Base-by-base conservation (phyloP, 495 filamentous ascomycete genomes). In the Talaromyces wortmannii region DNA sequence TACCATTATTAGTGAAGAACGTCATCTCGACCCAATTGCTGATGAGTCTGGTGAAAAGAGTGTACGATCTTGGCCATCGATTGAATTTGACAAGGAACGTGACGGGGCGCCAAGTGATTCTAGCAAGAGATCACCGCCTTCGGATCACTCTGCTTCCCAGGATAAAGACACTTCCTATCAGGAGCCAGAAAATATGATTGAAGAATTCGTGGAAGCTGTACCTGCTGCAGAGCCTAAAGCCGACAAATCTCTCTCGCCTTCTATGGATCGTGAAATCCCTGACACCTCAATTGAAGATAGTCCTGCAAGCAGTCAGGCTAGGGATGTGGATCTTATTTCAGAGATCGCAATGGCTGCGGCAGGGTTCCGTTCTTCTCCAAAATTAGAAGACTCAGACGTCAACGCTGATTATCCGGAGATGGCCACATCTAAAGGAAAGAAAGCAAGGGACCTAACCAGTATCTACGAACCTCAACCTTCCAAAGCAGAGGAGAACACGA, bases 361-460 rank as follows among this genome's bases (percentile, higher is more conserved):
- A 32, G 42, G 49, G 7, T 56, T 44, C 30, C n/a, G 23, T 52
- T 32, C 47, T 51, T 51, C 55, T 44, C 46, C 10, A 12, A 33
- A 29, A 48, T 16, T 47, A 43, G 30, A 32, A 6, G 31, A 36
- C 4, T 15, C 50, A 5, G 7, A 18, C 29, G 11, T 33, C 17
- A 45, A 29, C 51, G 7, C 12, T 8, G 29, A 50, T 16, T 17
- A 52, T 7, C 31, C 23, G 44, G 31, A 40, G 15, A 18, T 31
- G n/a, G n/a, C 45, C 13, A 40, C 30, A 5, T 15, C 30, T 56
- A 15, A 48, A 55, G 30, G 61, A 59, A 11, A 49, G 3, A 55
- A 46, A 16, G 53, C 53, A 49, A 45, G 18, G 30, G 13, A 32
- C 11, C 11, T 31, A 32, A 23, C 13, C 44, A 42, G 40, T 17